Percentiles rank a stretch among this genome's conserved stretches.
phyloP scores from a whole-genome alignment of 1,139 yeast genomes.

The Zygosaccharomyces sapae region DNA sequence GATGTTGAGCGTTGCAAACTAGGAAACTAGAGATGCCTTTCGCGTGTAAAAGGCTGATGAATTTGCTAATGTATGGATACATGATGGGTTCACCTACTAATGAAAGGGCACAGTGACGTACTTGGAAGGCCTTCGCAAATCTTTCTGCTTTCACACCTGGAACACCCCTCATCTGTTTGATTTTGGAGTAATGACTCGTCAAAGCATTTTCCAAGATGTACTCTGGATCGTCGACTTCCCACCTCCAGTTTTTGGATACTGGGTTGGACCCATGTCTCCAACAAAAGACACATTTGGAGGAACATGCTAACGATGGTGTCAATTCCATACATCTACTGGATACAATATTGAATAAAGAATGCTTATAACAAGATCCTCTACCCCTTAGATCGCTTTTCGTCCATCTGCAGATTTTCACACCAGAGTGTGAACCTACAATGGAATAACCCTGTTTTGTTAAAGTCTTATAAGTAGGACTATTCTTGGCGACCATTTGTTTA shows the following conservation, averaged over 20 bases:
- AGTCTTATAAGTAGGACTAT: slow-evolving; percentile 84
- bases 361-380: slow-evolving; percentile 90
- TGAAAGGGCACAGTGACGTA: slow-evolving; percentile 86
- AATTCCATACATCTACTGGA: slow-evolving; percentile 95
- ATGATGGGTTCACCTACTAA: slow-evolving; percentile 93
- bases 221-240: slow-evolving; percentile 92
- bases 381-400: slow-evolving; percentile 92
- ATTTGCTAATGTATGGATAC: slow-evolving; percentile 85
- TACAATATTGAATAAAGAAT: slow-evolving; percentile 83
- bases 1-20: slow-evolving; percentile 95
- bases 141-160: slow-evolving; percentile 91
- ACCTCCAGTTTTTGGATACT: slow-evolving; percentile 92
- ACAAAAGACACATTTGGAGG: slow-evolving; percentile 93
- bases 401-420: slow-evolving; percentile 95
- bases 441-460: slow-evolving; percentile 91
- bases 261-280: slow-evolving; percentile 99
- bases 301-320: slow-evolving; percentile 89
- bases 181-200: slow-evolving; percentile 83
- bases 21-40: slow-evolving; percentile 77
- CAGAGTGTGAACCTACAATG: slow-evolving; percentile 92
- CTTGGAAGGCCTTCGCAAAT: slow-evolving; percentile 84
- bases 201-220: slow-evolving; percentile 79
- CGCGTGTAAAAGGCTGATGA: slow-evolving; percentile 73
- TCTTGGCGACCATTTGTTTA: slow-evolving; percentile 85
- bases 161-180: slow-evolving; percentile 91